A percentile compares a stretch with the other conserved stretches of the same genome.
These are phyloP conservation scores for Euptelea pleiosperma DNA, from an alignment of 164 flowering plant genomes.

Conservation along the genomic window DNA sequence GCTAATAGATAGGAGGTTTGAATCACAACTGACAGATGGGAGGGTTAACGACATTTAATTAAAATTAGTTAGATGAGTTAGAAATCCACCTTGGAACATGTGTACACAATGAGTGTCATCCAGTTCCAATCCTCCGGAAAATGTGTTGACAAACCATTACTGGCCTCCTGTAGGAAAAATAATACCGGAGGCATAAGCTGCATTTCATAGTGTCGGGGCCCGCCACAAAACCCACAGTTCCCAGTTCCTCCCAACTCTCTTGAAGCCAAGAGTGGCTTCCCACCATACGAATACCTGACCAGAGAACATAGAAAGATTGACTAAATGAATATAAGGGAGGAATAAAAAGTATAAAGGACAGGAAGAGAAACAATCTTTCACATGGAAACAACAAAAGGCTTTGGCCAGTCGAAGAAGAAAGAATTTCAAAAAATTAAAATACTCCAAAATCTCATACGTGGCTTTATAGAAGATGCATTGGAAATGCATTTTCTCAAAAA, in stretches of 20 bases:
- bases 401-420: no score
- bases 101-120: constrained; percentile 77
- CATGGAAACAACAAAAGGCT: neutral
- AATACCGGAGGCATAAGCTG: constrained; percentile 89
- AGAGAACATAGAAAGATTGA: neutral
- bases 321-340: neutral
- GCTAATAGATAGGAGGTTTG: no score
- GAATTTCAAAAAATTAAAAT: no score
- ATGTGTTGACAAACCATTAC: constrained; percentile 31
- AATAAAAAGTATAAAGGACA: neutral
- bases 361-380: neutral
- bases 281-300: constrained; percentile 68
- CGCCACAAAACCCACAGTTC: constrained; percentile 66
- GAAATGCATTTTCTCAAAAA: no score
- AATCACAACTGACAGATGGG: no score
- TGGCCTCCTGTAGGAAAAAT: constrained; percentile 67
- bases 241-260: constrained; percentile 37
- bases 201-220: constrained; percentile 66
- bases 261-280: constrained; percentile 68
- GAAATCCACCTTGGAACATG: constrained; percentile 69
- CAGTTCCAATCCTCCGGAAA: constrained; percentile 66
- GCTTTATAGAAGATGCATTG: no score
- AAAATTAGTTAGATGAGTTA: constrained; percentile 2
- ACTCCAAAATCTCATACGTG: no score
- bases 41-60: neutral